Evolutionary conservation across 2,329 filamentous ascomycete species (phyloP).

Genomic region (Monilinia vaccinii-corymbosi): DNA sequence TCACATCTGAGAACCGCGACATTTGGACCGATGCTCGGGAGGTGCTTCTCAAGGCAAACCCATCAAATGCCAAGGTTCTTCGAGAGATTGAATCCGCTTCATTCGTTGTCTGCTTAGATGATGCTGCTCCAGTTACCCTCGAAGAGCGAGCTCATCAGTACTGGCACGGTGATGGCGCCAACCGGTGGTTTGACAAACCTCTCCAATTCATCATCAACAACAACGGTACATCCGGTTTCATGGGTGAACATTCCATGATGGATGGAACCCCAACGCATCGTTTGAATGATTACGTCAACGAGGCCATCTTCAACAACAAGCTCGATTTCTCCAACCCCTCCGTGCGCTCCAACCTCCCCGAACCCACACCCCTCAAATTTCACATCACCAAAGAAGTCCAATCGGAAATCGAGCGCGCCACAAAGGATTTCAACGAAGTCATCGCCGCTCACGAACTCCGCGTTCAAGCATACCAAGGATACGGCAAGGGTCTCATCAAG

Average conservation of each 20-base stretch:
- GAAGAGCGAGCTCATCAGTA: constrained; percentile 94
- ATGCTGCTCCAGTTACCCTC: constrained; percentile 81
- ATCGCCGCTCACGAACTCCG: constrained; percentile 84
- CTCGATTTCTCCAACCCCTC: constrained; percentile 75
- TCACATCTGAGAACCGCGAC: constrained; percentile 91
- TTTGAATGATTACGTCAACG: constrained; percentile 89
- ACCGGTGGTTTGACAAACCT: constrained; percentile 98
- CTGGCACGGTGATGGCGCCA: constrained; percentile 95
- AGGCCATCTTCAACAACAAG: constrained; percentile 87
- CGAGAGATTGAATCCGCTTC: constrained; percentile 79
- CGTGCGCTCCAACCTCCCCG: constrained; percentile 73
- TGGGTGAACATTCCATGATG: constrained; percentile 99
- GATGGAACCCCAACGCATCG: constrained; percentile 96
- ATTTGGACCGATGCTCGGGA: constrained; percentile 80
- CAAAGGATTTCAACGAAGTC: constrained; percentile 68
- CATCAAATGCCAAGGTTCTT: constrained; percentile 68
- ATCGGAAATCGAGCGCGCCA: constrained; percentile 69
- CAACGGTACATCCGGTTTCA: constrained; percentile 95
- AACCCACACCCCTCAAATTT: constrained; percentile 72
- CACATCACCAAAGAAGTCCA: constrained; percentile 65
- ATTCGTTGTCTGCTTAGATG: constrained; percentile 89
- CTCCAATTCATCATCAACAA: constrained; percentile 97
- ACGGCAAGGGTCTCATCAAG: constrained; percentile 98
- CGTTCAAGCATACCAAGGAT: constrained; percentile 93
- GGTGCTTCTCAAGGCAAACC: constrained; percentile 64